Base-by-base conservation (phyloP, 192 early-diverging fungal species). In the Coemansia sp. region DNA sequence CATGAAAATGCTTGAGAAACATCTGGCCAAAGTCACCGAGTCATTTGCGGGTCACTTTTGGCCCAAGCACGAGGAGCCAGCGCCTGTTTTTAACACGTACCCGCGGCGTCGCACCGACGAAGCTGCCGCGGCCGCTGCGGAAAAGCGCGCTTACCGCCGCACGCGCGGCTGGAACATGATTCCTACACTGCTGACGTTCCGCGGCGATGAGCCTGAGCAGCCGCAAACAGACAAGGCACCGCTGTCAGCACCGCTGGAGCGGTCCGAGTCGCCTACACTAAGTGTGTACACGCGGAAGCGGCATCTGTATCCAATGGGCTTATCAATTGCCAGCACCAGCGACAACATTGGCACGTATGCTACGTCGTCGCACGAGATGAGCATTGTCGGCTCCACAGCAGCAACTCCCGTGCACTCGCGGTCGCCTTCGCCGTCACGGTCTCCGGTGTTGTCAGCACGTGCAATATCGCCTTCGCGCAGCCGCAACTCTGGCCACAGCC, bases 111-210 rank as follows among this genome's bases (percentile, higher is more conserved):
- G 73, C 22, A 67, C 62, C 49, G 78, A 75, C 63, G 72, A 75
- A 27, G 39, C 43, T 53, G 61, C 21, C 50, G 39, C 43, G 35
- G 61, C 21, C 54, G 59, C 61, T 16, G 57, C 45, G 0, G 69
- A 75, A 14, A 62, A 51, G 38, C 49, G 52, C 31, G 27, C 55
- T 6, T 60, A 49, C 19, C 69, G 78, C 4, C 65, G 78, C 12
- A 57, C 78, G n/a, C 72, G 72, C 27, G 78, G 78, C 14, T 81
- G 78, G 78, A 72, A 63, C 53, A 81, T 81, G 78, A 81, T 81
- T 27, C 78, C 78, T 6, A 72, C 72, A 27, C 64, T 81, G 50
- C 69, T 81, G 29, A 68, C 72, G 12, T 81, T 81, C 49, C 74
- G 67, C 11, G 50, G 57, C 0, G 61, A 61, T 31, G 59, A 59